Percentiles rank a stretch among this genome's conserved stretches.
Evolutionary conservation across 2,329 filamentous ascomycete genomes (phyloP).

Genomic region (Aspergillus pseudonomiae): DNA sequence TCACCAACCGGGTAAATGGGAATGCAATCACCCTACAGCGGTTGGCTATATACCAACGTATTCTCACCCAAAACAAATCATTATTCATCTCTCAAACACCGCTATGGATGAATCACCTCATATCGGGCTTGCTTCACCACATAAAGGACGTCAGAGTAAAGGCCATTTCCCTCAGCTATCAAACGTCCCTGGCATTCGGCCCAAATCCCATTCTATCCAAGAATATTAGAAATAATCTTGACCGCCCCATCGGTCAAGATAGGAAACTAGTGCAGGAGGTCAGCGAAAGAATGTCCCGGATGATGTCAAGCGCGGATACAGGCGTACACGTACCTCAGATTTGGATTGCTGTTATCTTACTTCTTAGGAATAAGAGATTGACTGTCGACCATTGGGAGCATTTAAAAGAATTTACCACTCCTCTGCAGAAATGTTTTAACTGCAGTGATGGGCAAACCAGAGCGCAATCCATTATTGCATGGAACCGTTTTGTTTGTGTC

Average conservation of each 20-base stretch:
- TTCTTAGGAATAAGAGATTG: conserved; percentile 66
- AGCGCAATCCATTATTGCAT: conserved; percentile 78
- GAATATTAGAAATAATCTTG: conserved; percentile 60
- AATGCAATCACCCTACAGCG: conserved; percentile 80
- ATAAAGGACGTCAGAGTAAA: conserved; percentile 74
- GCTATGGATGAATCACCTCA: conserved; percentile 80
- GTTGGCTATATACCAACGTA: conserved; percentile 74
- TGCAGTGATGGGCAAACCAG: conserved; percentile 71
- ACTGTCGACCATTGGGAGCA: conserved; percentile 70
- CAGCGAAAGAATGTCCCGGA: conserved; percentile 65
- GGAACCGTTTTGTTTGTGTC: conserved; percentile 81
- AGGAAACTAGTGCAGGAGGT: conserved; percentile 71
- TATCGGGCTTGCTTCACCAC: conserved; percentile 78
- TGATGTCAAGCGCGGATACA: conserved; percentile 64
- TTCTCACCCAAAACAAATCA: conserved; percentile 71
- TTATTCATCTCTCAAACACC: conserved; percentile 70
- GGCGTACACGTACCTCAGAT: conserved; percentile 77
- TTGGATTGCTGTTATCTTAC: conserved; percentile 80
- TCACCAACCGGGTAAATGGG: conserved; percentile 74
- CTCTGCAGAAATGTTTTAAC: conserved; percentile 85
- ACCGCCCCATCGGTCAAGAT: conserved; percentile 53
- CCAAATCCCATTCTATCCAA: conserved; percentile 69
- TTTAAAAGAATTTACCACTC: conserved; percentile 72
- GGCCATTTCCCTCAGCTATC: conserved; percentile 73
- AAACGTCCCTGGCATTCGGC: conserved; percentile 70